These are phyloP conservation scores for Vachellia collinsii DNA, from an alignment of 306 rosid species.

Conservation along the genomic window DNA sequence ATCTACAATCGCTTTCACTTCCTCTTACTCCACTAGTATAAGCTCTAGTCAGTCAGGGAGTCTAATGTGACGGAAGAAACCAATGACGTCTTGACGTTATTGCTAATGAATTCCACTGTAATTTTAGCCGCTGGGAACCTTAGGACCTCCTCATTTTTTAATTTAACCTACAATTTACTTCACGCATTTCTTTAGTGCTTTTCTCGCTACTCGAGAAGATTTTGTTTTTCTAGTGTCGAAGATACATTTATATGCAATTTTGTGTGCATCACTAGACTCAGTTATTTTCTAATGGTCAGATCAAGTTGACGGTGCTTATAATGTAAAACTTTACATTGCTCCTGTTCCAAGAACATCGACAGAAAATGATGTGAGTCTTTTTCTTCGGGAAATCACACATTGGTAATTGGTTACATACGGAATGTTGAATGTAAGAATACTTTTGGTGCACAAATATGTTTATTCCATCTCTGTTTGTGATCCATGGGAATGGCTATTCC, in stretches of 20 bases:
- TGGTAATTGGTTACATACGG: conserved; percentile 3
- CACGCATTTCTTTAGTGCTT: background rate
- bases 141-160: background rate
- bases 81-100: background rate
- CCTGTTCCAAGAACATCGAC: conserved; percentile 74
- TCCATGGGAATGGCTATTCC: background rate
- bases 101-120: background rate
- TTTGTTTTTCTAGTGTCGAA: background rate
- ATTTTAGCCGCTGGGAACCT: background rate
- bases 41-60: background rate
- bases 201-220: background rate
- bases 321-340: conserved; percentile 74
- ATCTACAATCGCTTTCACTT: background rate
- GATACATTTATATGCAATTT: background rate
- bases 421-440: background rate
- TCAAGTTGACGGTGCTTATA: conserved; percentile 44
- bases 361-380: conserved; percentile 64
- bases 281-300: conserved; percentile 44
- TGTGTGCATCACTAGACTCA: background rate
- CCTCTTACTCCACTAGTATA: background rate
- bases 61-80: background rate
- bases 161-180: conserved; percentile 1
- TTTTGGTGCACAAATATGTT: background rate
- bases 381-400: conserved; percentile 11
- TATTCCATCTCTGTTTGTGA: background rate